Base-by-base conservation (phyloP, 805 yeast species). In the Cyberlindnera suaveolens region DNA sequence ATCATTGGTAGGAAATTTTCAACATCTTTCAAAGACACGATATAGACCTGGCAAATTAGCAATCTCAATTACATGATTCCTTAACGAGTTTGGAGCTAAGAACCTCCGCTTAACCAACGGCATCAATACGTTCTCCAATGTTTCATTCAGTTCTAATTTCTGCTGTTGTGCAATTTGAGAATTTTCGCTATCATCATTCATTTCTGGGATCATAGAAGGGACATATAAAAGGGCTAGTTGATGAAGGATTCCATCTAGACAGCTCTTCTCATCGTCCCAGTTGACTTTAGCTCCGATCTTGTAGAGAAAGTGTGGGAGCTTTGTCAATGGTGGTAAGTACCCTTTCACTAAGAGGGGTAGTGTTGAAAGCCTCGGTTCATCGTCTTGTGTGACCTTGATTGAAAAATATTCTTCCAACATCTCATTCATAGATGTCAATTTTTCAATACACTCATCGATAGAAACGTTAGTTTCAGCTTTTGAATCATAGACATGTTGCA, bases 21-120 rank as follows among this genome's bases (percentile, higher is more conserved):
- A 85, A 56, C 99, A 93, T 59, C 99, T 72, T 66, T 93, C 99
- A 68, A 93, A 93, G 5, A 95, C 95, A 54, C 73, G 77, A 63
- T 93, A 93, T 44, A 93, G 67, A 0, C 96, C 96, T 2, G 98
- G 98, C 27, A 93, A 63, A 58, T 82, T 89, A 0, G 99, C 97
- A 32, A 93, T 78, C 60, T 91, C 96, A 5, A 86, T 74, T 4
- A 89, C 78, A 43, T 78, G 81, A 13, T 68, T 57, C 5, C 62
- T 50, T 31, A 88, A 52, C 3, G 55, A 57, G 13, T 67, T 67
- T 0, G 95, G 76, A 0, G 90, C 95, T 13, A 88, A 58, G 23
- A 88, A 75, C 37, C 79, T 64, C 46, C 69, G 68, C 49, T 82
- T 80, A 6, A 87, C 58, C 18, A 75, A 62, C 0, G 95, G 95